phyloP scores from a whole-genome alignment of 2,329 filamentous ascomycete species.

The Knufia fluminis region DNA sequence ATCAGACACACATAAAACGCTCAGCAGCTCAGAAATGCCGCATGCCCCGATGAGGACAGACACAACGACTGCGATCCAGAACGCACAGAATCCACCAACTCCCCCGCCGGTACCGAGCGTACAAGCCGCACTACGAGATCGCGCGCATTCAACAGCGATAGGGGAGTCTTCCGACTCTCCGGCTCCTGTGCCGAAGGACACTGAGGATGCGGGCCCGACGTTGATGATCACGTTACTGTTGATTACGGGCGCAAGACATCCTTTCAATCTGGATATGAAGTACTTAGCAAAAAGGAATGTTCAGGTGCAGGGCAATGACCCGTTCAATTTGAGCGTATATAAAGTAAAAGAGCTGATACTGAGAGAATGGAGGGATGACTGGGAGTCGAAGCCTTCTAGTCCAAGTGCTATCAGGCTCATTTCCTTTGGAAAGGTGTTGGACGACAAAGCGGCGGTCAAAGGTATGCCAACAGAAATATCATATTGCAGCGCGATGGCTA shows the following conservation, averaged over 20 bases:
- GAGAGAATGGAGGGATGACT: conserved; percentile 83
- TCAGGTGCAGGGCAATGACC: conserved; percentile 65
- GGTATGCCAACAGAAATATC: conserved; percentile 48
- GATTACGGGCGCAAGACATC: conserved; percentile 72
- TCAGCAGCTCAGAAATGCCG: conserved; percentile 2
- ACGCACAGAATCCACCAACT: conserved; percentile 17
- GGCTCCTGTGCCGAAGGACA: conserved; percentile 27
- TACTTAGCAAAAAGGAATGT: conserved; percentile 77
- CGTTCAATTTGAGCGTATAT: conserved; percentile 84
- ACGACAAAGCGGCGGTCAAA: conserved; percentile 76
- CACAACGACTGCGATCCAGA: conserved; percentile 19
- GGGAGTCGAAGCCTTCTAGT: conserved; percentile 77
- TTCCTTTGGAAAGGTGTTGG: conserved; percentile 80
- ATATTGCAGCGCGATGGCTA: not conserved
- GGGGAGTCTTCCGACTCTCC: conserved; percentile 22
- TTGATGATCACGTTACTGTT: conserved; percentile 65
- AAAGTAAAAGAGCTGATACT: conserved; percentile 90
- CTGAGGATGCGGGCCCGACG: conserved; percentile 35
- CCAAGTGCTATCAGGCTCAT: conserved; percentile 86
- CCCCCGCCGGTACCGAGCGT: conserved; percentile 9
- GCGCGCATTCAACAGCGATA: conserved; percentile 21
- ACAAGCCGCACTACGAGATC: conserved; percentile 11
- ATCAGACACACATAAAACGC: conserved; percentile 8
- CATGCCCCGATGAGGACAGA: conserved; percentile 18
- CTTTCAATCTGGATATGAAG: conserved; percentile 79